Base-by-base conservation (phyloP, 352 stramenopile genomes). In the Aphanomyces cochlioides region DNA sequence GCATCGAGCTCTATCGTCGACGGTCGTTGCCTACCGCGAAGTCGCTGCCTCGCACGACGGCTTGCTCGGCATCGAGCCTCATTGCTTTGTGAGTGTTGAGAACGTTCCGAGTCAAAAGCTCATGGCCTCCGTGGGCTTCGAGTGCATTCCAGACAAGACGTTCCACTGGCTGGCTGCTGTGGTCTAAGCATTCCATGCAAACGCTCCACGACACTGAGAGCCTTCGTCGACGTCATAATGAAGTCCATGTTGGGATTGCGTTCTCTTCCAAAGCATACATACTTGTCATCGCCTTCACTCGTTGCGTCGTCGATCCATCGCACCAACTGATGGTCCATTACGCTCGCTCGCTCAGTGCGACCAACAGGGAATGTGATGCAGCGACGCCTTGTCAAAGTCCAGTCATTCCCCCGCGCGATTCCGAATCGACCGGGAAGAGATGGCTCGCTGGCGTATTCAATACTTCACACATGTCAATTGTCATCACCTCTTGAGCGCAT, bases 191-290 rank as follows among this genome's bases (percentile, higher is more conserved):
- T 58, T 58, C 50, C 50, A 19, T 19, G 8, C 50, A 58, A 58
- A 34, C 3, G 8, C 37, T 21, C 50, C n/a, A 58, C 50, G 50
- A 58, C 50, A 34, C 28, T 10, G 8, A n/a, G 28, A n/a, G 8
- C n/a, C 8, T 10, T 8, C 8, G 28, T 8, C n/a, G 37, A 12
- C 8, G 8, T 34, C n/a, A 10, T 34, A 12, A 10, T 10, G 50
- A 58, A n/a, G 8, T 3, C 13, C 8, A 38, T 34, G 50, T 58
- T 58, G 50, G 50, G 8, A 10, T 58, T 19, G 50, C 8, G 8
- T 58, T 58, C 50, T 58, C 50, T n/a, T 58, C 7, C n/a, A 58
- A n/a, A 58, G 37, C 50, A n/a, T 38, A 58, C 50, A 58, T 19
- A 34, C 3, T 10, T 10, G n/a, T 10, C 37, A 38, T 19, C n/a